phyloP scores from a whole-genome alignment of 1,284 basidiomycete species.

The Fistulina hepatica region DNA sequence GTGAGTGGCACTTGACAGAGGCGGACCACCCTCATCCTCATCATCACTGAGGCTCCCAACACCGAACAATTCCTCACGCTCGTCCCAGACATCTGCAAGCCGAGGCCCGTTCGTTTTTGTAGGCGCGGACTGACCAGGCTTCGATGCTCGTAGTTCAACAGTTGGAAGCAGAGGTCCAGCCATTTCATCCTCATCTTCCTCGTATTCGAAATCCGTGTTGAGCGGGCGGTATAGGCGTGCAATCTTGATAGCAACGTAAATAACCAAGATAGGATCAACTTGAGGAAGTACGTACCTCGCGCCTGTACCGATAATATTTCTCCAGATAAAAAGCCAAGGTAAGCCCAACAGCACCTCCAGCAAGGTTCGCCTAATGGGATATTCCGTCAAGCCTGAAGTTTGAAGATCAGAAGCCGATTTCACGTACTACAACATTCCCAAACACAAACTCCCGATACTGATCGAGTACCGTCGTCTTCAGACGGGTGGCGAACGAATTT shows the following conservation, averaged over 20 bases:
- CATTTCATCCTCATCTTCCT: constrained; percentile 40
- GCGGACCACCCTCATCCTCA: constrained; percentile 26
- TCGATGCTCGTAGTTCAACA: constrained; percentile 27
- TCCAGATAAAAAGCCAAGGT: constrained; percentile 58
- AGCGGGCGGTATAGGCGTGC: constrained; percentile 63
- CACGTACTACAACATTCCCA: constrained; percentile 62
- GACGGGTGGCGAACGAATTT: neutral
- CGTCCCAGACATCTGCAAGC: constrained; percentile 64
- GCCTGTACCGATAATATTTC: constrained; percentile 59
- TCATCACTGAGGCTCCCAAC: constrained; percentile 54
- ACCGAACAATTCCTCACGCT: constrained; percentile 65
- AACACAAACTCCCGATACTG: constrained; percentile 43
- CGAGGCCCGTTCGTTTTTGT: constrained; percentile 22
- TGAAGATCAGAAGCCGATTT: constrained; percentile 9
- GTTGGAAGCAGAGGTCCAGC: constrained; percentile 50
- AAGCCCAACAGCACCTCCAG: constrained; percentile 67
- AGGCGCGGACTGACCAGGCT: constrained; percentile 7
- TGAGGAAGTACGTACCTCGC: constrained; percentile 43
- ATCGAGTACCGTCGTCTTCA: neutral
- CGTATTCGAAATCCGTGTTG: constrained; percentile 40
- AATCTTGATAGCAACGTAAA: constrained; percentile 35
- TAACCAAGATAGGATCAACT: constrained; percentile 1
- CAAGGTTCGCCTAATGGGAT: constrained; percentile 60
- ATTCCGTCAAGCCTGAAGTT: constrained; percentile 5
- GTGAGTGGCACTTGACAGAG: constrained; percentile 10